Evolutionary conservation across 164 flowering plant genomes (phyloP).

Genomic region (Macadamia integrifolia): DNA sequence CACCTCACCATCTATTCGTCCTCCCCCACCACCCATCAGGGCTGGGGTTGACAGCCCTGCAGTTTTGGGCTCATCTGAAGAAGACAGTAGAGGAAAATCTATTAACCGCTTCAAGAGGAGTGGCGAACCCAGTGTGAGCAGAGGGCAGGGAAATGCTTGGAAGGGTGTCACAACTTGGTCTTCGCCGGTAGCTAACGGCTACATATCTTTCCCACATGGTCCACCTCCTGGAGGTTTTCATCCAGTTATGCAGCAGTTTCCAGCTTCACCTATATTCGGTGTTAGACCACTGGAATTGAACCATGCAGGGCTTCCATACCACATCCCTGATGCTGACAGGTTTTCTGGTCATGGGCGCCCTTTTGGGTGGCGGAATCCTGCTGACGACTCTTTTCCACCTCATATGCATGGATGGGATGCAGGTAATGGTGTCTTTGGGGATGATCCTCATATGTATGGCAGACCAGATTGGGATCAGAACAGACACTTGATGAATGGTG

Average conservation of each 20-base stretch:
- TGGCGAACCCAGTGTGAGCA: slow-evolving; percentile 47
- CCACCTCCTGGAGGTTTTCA: slow-evolving; percentile 70
- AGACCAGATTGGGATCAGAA: slow-evolving; percentile 67
- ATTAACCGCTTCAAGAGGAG: slow-evolving; percentile 48
- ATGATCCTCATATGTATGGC: slow-evolving; percentile 53
- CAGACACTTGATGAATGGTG: slow-evolving; percentile 38
- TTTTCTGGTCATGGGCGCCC: slow-evolving; percentile 67
- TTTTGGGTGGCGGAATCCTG: slow-evolving; percentile 69
- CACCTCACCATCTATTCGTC: slow-evolving; percentile 38
- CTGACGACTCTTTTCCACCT: slow-evolving; percentile 52
- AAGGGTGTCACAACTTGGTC: slow-evolving; percentile 76
- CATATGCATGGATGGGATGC: slow-evolving; percentile 82
- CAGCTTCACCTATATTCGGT: slow-evolving; percentile 61
- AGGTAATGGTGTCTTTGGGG: slow-evolving; percentile 52
- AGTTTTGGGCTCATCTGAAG: slow-evolving; percentile 42
- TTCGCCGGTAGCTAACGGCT: slow-evolving; percentile 63
- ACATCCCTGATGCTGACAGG: slow-evolving; percentile 64
- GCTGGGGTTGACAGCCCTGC: slow-evolving; percentile 46
- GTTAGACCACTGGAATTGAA: slow-evolving; percentile 70
- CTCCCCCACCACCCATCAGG: slow-evolving; percentile 45
- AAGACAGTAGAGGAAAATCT: slow-evolving; percentile 43
- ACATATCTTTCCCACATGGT: slow-evolving; percentile 71
- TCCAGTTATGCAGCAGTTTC: slow-evolving; percentile 62
- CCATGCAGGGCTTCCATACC: slow-evolving; percentile 60
- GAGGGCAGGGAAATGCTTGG: slow-evolving; percentile 68